Conservation (phyloP, 2,329 filamentous ascomycete genomes). For the Xylariaceae sp. region DNA sequence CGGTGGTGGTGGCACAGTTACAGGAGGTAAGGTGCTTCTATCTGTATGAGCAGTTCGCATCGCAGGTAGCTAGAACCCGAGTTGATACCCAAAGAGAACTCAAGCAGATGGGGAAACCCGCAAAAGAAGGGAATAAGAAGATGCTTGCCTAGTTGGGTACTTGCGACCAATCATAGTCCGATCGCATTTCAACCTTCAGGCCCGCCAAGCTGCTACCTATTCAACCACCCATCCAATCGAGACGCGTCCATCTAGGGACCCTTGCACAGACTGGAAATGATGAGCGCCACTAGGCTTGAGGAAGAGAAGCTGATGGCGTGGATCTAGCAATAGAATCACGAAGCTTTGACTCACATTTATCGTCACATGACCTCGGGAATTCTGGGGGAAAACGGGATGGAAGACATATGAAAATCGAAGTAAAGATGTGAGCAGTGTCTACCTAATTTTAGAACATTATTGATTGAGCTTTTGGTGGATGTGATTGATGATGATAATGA, state of each 20-base stretch:
- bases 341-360: neutral
- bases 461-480: no score
- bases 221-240: conserved; percentile 26
- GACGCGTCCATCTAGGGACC: conserved; percentile 23
- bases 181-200: conserved; percentile 28
- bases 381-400: no score
- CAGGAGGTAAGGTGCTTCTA: no score
- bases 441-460: no score
- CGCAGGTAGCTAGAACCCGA: neutral
- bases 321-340: neutral
- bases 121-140: conserved; percentile 9
- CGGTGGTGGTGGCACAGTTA: no score
- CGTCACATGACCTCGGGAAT: neutral
- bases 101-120: no score
- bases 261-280: conserved; percentile 27
- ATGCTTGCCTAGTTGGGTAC: conserved; percentile 22
- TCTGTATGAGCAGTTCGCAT: no score
- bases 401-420: no score
- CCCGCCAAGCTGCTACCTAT: no score
- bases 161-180: conserved; percentile 26
- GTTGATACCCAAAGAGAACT: no score
- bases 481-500: no score
- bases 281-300: conserved; percentile 18
- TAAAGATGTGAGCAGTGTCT: no score
- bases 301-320: neutral